Conservation (phyloP, 176 grass and related monocot genomes). For the Calamus simplicifolius region DNA sequence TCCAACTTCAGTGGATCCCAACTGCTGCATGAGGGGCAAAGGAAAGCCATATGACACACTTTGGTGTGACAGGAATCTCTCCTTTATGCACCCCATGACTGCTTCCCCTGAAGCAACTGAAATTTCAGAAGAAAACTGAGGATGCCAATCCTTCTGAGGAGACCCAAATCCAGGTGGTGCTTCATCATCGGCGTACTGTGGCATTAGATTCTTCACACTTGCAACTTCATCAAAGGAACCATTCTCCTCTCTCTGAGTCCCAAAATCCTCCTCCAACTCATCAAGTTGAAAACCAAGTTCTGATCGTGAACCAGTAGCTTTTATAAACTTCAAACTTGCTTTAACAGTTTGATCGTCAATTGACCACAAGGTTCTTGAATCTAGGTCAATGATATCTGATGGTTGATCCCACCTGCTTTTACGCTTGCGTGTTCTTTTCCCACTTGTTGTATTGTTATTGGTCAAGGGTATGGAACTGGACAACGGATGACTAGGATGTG, state of each 20-base stretch:
- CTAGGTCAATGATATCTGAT: slow-evolving; percentile 28
- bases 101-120: slow-evolving; percentile 11
- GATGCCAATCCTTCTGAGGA: slow-evolving; percentile 4
- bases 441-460: slow-evolving; percentile 23
- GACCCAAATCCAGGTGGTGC: slow-evolving; percentile 79
- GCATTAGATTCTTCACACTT: slow-evolving; percentile 18
- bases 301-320: slow-evolving; percentile 5
- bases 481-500: slow-evolving; percentile 5
- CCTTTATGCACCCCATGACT: slow-evolving; percentile 44
- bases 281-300: slow-evolving; percentile 15
- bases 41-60: slow-evolving; percentile 77
- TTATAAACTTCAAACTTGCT: slow-evolving; percentile 23
- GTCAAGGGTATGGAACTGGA: slow-evolving; percentile 12
- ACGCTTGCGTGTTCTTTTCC: slow-evolving; percentile 39
- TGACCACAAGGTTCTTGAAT: slow-evolving; percentile 4
- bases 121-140: slow-evolving; percentile 13
- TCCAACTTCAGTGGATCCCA: slow-evolving; percentile 39
- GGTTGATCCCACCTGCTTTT: slow-evolving; percentile 87
- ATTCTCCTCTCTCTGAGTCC: slow-evolving; percentile 5
- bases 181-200: slow-evolving; percentile 37
- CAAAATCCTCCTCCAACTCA: slow-evolving; percentile 14
- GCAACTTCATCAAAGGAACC: slow-evolving; percentile 15
- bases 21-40: slow-evolving; percentile 35
- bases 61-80: slow-evolving; percentile 44
- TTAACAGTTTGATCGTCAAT: slow-evolving; percentile 27